Evolutionary conservation across 139 green algal genomes (phyloP).

Genomic region (Zygnema circumcarinatum): DNA sequence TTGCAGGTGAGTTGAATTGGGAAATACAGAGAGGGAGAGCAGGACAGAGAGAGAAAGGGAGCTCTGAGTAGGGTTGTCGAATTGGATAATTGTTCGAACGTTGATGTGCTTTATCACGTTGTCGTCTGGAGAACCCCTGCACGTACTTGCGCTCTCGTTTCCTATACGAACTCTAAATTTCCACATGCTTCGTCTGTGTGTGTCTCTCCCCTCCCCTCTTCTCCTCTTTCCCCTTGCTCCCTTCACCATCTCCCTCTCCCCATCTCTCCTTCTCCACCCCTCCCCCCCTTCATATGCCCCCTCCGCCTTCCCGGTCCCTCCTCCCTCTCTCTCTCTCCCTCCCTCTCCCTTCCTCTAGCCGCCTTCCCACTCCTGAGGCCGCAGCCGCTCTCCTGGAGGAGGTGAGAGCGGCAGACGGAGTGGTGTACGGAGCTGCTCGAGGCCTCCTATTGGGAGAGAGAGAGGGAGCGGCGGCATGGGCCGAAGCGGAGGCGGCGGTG

Average conservation of each 20-base stretch:
- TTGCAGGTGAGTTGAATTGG: slow-evolving; percentile 36
- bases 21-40: not conserved
- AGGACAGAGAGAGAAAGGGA: not conserved
- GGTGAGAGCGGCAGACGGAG: not conserved
- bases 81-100: not conserved
- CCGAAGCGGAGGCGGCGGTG: not conserved
- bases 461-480: not conserved
- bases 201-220: too few species aligned
- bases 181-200: too few species aligned
- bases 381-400: slow-evolving; percentile 27
- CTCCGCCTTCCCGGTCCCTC: not conserved
- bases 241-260: not conserved
- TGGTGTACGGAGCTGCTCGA: slow-evolving; percentile 42
- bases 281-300: too few species aligned
- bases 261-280: not conserved
- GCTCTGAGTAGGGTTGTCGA: not conserved
- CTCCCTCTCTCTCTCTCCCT: not conserved
- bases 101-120: not conserved
- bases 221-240: not conserved
- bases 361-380: slow-evolving; percentile 22
- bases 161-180: too few species aligned
- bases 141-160: too few species aligned
- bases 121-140: not conserved
- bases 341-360: not conserved
- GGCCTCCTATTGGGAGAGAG: slow-evolving; percentile 24